A percentile compares a stretch with the other conserved stretches of the same genome.
phyloP scores from a whole-genome alignment of 2,329 filamentous ascomycete species.

The Chaetomium globosum region DNA sequence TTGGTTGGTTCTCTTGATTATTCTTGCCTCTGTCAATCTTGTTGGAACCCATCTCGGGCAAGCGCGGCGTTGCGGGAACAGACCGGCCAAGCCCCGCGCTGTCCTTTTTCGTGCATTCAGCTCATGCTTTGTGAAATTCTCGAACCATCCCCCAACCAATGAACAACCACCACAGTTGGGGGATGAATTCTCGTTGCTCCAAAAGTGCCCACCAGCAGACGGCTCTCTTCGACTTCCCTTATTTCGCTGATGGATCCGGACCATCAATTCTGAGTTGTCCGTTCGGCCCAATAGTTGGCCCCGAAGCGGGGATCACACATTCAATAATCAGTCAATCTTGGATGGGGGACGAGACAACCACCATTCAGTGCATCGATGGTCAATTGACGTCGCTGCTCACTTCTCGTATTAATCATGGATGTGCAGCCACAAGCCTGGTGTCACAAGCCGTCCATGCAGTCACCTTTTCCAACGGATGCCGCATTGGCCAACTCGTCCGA shows the following conservation, averaged over 20 bases:
- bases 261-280: neutral
- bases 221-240: neutral
- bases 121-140: constrained; percentile 10
- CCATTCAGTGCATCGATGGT: neutral
- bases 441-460: constrained; percentile 18
- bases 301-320: constrained; percentile 2
- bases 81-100: neutral
- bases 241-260: neutral
- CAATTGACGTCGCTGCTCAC: neutral
- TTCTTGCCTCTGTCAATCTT: neutral
- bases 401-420: constrained; percentile 20
- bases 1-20: neutral
- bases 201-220: neutral
- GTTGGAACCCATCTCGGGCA: constrained; percentile 8
- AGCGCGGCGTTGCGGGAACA: constrained; percentile 1
- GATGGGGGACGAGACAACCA: neutral
- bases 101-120: constrained; percentile 13
- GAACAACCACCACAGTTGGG: neutral
- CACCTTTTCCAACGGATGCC: neutral
- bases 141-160: constrained; percentile 13
- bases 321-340: constrained; percentile 3
- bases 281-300: constrained; percentile 10
- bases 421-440: constrained; percentile 18
- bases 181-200: neutral
- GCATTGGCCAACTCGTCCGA: constrained; percentile 17